Conservation (phyloP, 2,329 filamentous ascomycete species). For the Aspergillus ibericus region DNA sequence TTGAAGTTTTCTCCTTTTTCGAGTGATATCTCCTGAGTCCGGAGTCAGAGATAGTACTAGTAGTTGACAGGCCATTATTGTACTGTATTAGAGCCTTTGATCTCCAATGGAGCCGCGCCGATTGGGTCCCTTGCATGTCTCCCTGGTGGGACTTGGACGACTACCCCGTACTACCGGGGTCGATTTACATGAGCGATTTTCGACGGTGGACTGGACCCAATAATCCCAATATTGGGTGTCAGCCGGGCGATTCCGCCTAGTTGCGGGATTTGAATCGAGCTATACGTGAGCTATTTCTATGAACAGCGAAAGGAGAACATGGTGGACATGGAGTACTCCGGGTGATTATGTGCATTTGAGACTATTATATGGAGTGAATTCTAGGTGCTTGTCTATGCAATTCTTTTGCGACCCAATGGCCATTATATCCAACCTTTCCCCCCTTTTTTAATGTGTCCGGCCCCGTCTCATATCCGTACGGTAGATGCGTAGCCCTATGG, state of each 20-base stretch:
- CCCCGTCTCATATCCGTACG: neutral
- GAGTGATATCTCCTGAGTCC: constrained; percentile 12
- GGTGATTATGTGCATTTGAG: neutral
- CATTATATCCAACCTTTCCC: neutral
- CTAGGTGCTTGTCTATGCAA: neutral
- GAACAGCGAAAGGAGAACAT: neutral
- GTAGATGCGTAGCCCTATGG: neutral
- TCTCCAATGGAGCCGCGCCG: neutral
- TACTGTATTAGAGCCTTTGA: neutral
- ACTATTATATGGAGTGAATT: neutral
- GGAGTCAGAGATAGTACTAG: neutral
- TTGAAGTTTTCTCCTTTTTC: constrained; percentile 4
- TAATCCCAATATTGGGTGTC: neutral
- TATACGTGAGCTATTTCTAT: neutral
- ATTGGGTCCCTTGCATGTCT: constrained; percentile 5
- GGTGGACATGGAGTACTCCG: neutral
- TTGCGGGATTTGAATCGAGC: neutral
- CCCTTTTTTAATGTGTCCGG: neutral
- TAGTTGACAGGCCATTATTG: neutral
- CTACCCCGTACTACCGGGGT: neutral
- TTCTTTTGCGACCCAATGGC: neutral
- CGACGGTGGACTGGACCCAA: neutral
- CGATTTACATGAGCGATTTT: neutral
- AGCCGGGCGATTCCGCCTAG: neutral
- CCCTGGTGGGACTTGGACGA: constrained; percentile 1